phyloP scores from a whole-genome alignment of 2,329 filamentous ascomycete species.

The Sporothrix pseudoabietina region DNA sequence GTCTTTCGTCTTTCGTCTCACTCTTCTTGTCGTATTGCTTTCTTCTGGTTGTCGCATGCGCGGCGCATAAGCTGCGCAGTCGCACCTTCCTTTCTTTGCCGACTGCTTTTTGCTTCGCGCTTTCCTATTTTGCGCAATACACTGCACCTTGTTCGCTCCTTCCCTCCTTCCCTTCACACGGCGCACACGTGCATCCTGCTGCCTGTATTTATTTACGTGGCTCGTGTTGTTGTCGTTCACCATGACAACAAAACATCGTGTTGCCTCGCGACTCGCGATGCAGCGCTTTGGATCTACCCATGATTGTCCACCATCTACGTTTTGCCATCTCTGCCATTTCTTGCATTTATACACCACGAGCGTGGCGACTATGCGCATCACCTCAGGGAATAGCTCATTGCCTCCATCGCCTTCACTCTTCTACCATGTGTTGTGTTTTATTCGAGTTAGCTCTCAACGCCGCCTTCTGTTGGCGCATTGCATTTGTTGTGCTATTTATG shows the following conservation, averaged over 20 bases:
- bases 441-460: constrained; percentile 1
- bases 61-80: background rate
- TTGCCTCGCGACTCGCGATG: background rate
- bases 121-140: background rate
- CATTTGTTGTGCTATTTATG: background rate
- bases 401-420: background rate
- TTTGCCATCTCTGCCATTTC: background rate
- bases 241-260: background rate
- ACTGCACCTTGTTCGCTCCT: background rate
- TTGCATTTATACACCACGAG: background rate
- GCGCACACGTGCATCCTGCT: background rate
- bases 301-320: background rate
- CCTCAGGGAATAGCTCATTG: background rate
- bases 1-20: background rate
- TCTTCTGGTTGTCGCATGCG: background rate
- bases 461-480: background rate
- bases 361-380: background rate
- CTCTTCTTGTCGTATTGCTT: background rate
- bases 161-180: background rate
- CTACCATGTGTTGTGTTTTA: background rate
- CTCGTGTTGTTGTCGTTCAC: background rate
- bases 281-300: background rate
- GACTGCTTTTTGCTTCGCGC: background rate
- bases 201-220: constrained; percentile 14
- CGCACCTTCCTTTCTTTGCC: background rate